A percentile compares a stretch with the other conserved stretches of the same genome.
Conservation (phyloP, 768 basidiomycete genomes). For the Mrakia gelida region DNA sequence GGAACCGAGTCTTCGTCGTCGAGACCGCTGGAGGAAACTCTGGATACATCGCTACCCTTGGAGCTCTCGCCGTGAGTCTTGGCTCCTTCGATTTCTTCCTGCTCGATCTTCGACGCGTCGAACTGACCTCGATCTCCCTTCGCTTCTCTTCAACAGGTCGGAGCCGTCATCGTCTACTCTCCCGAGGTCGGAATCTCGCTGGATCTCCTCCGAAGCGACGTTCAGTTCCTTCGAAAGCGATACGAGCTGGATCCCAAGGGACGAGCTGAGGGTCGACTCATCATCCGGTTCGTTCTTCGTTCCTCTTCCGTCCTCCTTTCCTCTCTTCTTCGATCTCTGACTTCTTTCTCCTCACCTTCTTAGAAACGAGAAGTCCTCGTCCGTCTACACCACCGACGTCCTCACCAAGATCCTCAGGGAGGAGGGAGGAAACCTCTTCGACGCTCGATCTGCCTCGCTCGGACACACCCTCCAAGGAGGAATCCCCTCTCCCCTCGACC, state of each 20-base stretch:
- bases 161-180: conserved; percentile 88
- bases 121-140: not conserved
- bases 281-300: conserved; percentile 64
- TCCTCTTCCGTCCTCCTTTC: not conserved
- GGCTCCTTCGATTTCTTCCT: not conserved
- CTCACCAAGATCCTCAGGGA: conserved; percentile 92
- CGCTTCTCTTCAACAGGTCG: conserved; percentile 54
- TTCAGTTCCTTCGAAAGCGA: conserved; percentile 78
- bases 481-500: conserved; percentile 89
- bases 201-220: conserved; percentile 73
- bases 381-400: conserved; percentile 84
- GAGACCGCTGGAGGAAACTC: conserved; percentile 97
- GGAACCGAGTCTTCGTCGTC: conserved; percentile 94
- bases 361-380: conserved; percentile 81
- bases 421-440: conserved; percentile 87
- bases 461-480: conserved; percentile 97
- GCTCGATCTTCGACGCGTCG: not conserved
- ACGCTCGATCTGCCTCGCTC: conserved; percentile 89
- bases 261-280: conserved; percentile 84
- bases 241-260: conserved; percentile 83
- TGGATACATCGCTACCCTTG: conserved; percentile 92
- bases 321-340: not conserved
- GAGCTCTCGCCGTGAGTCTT: conserved; percentile 79
- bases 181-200: conserved; percentile 86
- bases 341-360: not conserved